Base-by-base conservation (phyloP, 108 stramenopile species). In the Nitzschia sp. region DNA sequence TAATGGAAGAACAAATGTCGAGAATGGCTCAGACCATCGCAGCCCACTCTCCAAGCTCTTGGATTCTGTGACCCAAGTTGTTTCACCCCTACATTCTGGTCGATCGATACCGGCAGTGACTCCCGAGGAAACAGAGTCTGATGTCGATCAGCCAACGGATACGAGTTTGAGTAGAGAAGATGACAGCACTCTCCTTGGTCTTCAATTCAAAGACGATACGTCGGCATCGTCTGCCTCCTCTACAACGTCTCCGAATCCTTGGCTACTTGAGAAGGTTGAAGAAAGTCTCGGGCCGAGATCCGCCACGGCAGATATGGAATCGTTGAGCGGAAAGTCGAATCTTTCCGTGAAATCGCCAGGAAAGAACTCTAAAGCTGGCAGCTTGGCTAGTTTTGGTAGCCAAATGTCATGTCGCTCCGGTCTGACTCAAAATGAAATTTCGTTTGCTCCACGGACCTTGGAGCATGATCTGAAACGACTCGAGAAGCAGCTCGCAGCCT, bases 191-290 rank as follows among this genome's bases (percentile, higher is more conserved):
- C 61, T 62, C 2, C 9, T 62, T n/a, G 61, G 61, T 25, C 33
- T 62, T 5, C 61, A 62, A 5, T 62, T 62, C 61, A 49, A 58
- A 17, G 76, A 77, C 47, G 66, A 66, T 19, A 64, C 54, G 5
- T 77, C 76, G 19, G 38, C 27, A 15, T 59, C 57, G 9, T 60
- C 69, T 1, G 28, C 1, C 4, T 70, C 69, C 13, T 75, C 64
- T 55, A 75, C 24, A 74, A 85, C 64, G 62, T 82, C 70, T n/a
- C 47, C 63, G 59, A 86, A 66, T 75, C 76, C 55, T 4, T 95
- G 91, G 91, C 71, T 92, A 18, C 80, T 87, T 58, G 87, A 90
- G 35, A 85, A 87, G 75, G 89, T 90, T 3, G 84, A 87, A 32
- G 85, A 87, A 45, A 84, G 88, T 5, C 74, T 94, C 29, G 93